Evolutionary conservation across 2,329 filamentous ascomycete species (phyloP).

Genomic region (Coniochaeta sp.): DNA sequence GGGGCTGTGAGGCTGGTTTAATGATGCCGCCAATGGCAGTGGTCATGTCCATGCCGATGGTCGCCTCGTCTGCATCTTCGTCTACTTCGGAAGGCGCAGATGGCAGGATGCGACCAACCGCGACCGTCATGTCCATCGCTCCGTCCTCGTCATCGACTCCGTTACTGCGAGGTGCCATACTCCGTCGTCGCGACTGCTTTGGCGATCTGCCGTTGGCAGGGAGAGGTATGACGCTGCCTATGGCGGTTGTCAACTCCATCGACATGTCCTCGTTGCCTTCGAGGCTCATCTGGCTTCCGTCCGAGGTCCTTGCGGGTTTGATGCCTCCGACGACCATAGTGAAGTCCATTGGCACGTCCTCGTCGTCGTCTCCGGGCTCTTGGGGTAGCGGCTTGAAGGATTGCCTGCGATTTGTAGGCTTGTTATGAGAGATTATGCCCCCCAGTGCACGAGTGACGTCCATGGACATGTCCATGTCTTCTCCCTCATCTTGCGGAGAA

Average conservation of each 20-base stretch:
- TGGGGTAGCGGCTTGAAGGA: conserved; percentile 9
- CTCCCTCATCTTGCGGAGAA: conserved; percentile 21
- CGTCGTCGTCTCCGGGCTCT: conserved; percentile 21
- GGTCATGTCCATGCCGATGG: conserved; percentile 63
- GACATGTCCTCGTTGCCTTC: conserved; percentile 63
- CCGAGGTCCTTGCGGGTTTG: conserved; percentile 21
- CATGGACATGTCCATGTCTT: conserved; percentile 77
- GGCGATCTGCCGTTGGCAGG: not conserved
- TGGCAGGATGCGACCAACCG: conserved; percentile 46
- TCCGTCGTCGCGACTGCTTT: conserved; percentile 13
- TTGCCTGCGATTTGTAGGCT: conserved; percentile 16
- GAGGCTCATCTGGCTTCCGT: conserved; percentile 25
- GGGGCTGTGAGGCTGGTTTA: conserved; percentile 27
- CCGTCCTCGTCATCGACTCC: conserved; percentile 25
- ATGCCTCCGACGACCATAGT: conserved; percentile 74
- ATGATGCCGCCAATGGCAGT: conserved; percentile 57
- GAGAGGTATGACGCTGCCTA: conserved; percentile 45
- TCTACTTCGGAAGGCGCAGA: conserved; percentile 20
- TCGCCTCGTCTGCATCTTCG: conserved; percentile 26
- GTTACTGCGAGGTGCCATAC: conserved; percentile 14
- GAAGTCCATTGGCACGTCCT: conserved; percentile 77
- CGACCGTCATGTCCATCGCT: conserved; percentile 54
- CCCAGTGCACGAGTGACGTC: conserved; percentile 83
- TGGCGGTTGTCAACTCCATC: conserved; percentile 68
- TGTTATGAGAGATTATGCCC: conserved; percentile 56